Percentiles rank a stretch among this genome's conserved stretches.
These are phyloP conservation scores for Batkoa obscura DNA, from an alignment of 371 early-diverging fungal species.

Conservation along the genomic window DNA sequence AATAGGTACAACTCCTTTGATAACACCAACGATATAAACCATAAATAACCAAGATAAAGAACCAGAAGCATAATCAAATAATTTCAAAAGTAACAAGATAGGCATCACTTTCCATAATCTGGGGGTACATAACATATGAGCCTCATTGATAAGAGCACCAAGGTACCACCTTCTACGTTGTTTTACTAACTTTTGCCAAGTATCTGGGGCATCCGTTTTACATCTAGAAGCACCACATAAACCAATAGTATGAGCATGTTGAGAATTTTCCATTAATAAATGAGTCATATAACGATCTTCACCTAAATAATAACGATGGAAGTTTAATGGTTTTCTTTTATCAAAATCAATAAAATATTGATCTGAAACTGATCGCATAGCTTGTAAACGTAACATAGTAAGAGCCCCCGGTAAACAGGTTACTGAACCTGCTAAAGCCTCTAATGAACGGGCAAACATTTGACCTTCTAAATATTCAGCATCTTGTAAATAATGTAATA, in stretches of 20 bases:
- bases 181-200: constrained; percentile 80
- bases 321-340: not conserved
- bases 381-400: not conserved
- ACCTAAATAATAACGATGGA: constrained; percentile 20
- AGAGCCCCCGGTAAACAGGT: constrained; percentile 5
- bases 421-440: constrained; percentile 3
- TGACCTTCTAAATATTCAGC: constrained; percentile 5
- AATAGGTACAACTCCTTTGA: constrained; percentile 3
- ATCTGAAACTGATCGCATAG: not conserved
- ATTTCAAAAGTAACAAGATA: not conserved
- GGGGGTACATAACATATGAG: constrained; percentile 5
- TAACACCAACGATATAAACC: constrained; percentile 5
- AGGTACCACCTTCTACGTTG: constrained; percentile 85
- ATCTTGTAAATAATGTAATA: constrained; percentile 4
- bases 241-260: constrained; percentile 89
- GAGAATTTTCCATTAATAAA: constrained; percentile 83
- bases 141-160: constrained; percentile 6
- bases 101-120: constrained; percentile 4
- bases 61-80: constrained; percentile 6
- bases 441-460: not conserved
- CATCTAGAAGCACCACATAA: constrained; percentile 92
- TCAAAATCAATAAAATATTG: constrained; percentile 4
- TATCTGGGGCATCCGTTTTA: constrained; percentile 89
- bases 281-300: constrained; percentile 91
- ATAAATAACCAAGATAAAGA: constrained; percentile 4